A percentile compares a stretch with the other conserved stretches of the same genome.
phyloP scores from a whole-genome alignment of 306 rosid species.

The Cucurbita argyrosperma region DNA sequence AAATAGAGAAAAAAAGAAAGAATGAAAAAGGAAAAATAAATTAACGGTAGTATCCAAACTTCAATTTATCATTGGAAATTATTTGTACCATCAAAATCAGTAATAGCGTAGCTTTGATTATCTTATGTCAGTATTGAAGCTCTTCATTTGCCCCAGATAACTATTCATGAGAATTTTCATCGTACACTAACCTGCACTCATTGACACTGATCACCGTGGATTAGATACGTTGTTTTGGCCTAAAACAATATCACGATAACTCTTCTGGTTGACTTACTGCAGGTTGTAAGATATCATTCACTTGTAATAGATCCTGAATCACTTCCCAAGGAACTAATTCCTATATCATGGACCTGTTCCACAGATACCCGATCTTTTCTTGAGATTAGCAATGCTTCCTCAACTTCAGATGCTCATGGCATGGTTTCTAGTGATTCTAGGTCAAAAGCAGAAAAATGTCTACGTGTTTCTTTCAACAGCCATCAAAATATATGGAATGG shows the following conservation, averaged over 20 bases:
- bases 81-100: not conserved
- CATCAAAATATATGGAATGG: conserved; percentile 17
- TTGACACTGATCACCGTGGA: not conserved
- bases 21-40: not conserved
- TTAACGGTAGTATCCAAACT: not conserved
- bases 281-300: conserved; percentile 99
- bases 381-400: conserved; percentile 25
- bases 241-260: not conserved
- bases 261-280: conserved; percentile 22
- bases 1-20: not conserved
- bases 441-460: conserved; percentile 16
- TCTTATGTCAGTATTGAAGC: not conserved
- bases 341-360: conserved; percentile 89
- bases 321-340: conserved; percentile 79
- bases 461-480: conserved; percentile 17
- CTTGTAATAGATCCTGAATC: conserved; percentile 71
- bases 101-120: not conserved
- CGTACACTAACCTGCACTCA: not conserved
- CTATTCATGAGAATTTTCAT: not conserved
- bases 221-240: not conserved
- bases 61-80: not conserved
- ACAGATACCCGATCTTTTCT: conserved; percentile 39
- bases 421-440: conserved; percentile 18
- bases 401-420: conserved; percentile 20
- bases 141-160: not conserved